Evolutionary conservation across 164 flowering plant genomes (phyloP), one percentile per base, ranked within the genome.

Genomic region (Umbellularia californica): DNA sequence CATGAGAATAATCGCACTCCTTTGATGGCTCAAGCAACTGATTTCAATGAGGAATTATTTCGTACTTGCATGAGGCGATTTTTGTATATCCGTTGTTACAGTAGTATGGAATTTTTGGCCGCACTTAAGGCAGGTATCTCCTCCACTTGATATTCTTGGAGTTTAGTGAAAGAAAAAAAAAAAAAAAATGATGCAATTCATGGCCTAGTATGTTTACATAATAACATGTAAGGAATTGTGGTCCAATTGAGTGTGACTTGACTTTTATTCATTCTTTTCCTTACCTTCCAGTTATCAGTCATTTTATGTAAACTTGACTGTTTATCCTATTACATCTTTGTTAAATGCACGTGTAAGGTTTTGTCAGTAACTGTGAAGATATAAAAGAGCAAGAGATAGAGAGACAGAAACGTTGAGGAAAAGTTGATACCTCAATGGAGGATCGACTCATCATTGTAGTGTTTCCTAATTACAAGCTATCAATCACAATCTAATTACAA

Each of bases 21-120:
- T 52, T 30, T 64, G 68, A 66, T 60, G 72, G 70, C 62, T 22
- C 55, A 75, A 28, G 51, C 50, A 58, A 27, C n/a, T 25, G 65
- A 52, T 69, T 71, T 70, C 65, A 83, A 85, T 66, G 87, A 88
- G 74, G 90, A 87, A 33, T 72, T 93, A 15, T 83, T 83, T 79
- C 75, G 58, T 41, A 70, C 79, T 33, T 91, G 93, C 85, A 82
- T 93, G 96, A 86, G 79, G 71, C 85, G 96, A 7, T 91, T 93
- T 79, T 76, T 83, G 60, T 91, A 91, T 68, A 76, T 82, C 28
- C 89, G 93, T 30, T 93, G 94, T 77, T 93, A 89, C 80, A 85
- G 85, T 71, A 87, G 87, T 75, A 76, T 83, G 70, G 92, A 91
- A 74, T 87, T 93, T 82, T 89, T 93, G 72, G 87, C 93, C 63